Conservation (phyloP, 1,284 basidiomycete genomes). For the Heterobasidion parviporum region DNA sequence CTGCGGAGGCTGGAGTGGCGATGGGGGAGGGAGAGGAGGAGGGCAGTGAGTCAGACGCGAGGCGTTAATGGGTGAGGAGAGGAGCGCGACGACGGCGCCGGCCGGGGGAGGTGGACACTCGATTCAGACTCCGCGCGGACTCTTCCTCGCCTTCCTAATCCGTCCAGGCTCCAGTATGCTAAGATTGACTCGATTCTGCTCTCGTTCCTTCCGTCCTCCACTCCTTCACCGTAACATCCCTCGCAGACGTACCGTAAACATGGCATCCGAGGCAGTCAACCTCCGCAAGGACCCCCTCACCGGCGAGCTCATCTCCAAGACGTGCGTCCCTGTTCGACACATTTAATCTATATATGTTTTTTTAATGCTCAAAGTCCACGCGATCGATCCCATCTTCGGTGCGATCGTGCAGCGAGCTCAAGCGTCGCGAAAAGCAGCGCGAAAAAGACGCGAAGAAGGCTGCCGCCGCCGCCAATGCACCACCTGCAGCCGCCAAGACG, state of each 20-base stretch:
- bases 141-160: neutral
- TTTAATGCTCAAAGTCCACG: slow-evolving; percentile 5
- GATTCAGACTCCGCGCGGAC: neutral
- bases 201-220: neutral
- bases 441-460: slow-evolving; percentile 84
- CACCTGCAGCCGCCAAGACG: slow-evolving; percentile 26
- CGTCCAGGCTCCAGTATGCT: slow-evolving; percentile 4
- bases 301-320: slow-evolving; percentile 93
- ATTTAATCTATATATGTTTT: neutral
- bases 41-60: neutral
- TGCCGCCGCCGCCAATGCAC: slow-evolving; percentile 55
- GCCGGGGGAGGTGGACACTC: neutral
- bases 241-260: slow-evolving; percentile 15
- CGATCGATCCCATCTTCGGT: slow-evolving; percentile 21
- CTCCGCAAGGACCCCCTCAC: slow-evolving; percentile 82
- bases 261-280: slow-evolving; percentile 46
- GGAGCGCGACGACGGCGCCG: neutral
- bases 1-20: neutral
- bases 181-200: slow-evolving; percentile 7
- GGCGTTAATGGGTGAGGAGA: neutral
- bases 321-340: slow-evolving; percentile 41
- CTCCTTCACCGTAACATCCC: neutral
- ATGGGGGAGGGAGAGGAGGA: neutral
- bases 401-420: slow-evolving; percentile 66
- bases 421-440: slow-evolving; percentile 83